phyloP scores from a whole-genome alignment of 2,329 filamentous ascomycete genomes.

The Orbilia javanica region DNA sequence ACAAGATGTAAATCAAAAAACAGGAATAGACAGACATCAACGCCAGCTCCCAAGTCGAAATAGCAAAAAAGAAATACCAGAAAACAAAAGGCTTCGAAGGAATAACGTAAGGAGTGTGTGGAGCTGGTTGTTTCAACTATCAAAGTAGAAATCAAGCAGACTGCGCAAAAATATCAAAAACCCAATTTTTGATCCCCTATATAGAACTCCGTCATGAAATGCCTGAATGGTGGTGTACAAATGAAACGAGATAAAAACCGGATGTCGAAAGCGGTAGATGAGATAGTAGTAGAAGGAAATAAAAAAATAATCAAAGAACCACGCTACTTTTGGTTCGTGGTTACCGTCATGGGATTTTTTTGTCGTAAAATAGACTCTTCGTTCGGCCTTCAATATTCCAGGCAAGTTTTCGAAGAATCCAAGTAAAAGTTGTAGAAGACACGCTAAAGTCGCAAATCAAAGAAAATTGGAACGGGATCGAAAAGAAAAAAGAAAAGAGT shows the following conservation, averaged over 20 bases:
- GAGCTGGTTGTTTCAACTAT: slow-evolving; percentile 40
- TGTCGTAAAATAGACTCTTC: slow-evolving; percentile 46
- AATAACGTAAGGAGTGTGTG: slow-evolving; percentile 30
- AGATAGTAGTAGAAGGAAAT: slow-evolving; percentile 10
- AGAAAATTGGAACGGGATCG: slow-evolving; percentile 21
- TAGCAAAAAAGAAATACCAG: slow-evolving; percentile 1
- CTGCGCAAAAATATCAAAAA: slow-evolving; percentile 36
- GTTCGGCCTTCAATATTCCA: slow-evolving; percentile 32
- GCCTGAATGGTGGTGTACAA: slow-evolving; percentile 52
- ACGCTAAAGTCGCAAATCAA: slow-evolving; percentile 57
- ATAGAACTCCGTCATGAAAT: slow-evolving; percentile 57
- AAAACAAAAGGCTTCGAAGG: slow-evolving; percentile 9
- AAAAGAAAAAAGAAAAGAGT: slow-evolving; percentile 9
- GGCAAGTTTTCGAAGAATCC: slow-evolving; percentile 35
- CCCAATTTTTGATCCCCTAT: slow-evolving; percentile 44
- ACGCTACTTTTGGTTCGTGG: slow-evolving; percentile 43
- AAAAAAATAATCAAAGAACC: slow-evolving; percentile 43
- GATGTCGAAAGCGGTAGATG: slow-evolving; percentile 18
- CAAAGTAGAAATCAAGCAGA: slow-evolving; percentile 40
- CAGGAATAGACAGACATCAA: neutral
- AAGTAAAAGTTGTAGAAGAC: slow-evolving; percentile 21
- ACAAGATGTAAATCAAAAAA: slow-evolving; percentile 12
- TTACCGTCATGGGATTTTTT: slow-evolving; percentile 41
- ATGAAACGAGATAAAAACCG: slow-evolving; percentile 30
- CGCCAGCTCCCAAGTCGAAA: slow-evolving; percentile 30